Percentiles rank a stretch among this genome's conserved stretches.
These are phyloP conservation scores for Penicillium oxalicum DNA, from an alignment of 2,329 filamentous ascomycete genomes.

Conservation along the genomic window DNA sequence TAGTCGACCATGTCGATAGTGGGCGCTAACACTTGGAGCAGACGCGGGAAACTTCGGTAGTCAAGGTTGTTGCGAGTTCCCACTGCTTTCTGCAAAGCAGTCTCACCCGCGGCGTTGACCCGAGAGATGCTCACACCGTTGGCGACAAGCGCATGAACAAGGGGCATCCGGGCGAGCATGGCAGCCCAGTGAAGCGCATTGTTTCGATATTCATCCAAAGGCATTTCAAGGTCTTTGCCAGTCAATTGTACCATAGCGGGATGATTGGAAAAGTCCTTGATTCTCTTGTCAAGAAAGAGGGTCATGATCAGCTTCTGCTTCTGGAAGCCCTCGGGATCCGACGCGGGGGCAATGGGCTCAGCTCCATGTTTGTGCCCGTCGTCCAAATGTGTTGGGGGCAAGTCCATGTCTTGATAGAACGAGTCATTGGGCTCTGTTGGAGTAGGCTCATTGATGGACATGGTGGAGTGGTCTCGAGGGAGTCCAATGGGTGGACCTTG, in stretches of 20 bases:
- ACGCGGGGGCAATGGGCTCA: conserved; percentile 46
- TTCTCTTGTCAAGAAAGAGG: conserved; percentile 69
- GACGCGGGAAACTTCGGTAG: conserved; percentile 79
- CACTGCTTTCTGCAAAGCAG: conserved; percentile 85
- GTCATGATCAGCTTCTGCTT: conserved; percentile 78
- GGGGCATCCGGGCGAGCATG: conserved; percentile 76
- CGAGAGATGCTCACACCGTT: conserved; percentile 82
- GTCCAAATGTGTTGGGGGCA: conserved; percentile 21
- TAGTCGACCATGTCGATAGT: conserved; percentile 88
- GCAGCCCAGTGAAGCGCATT: conserved; percentile 96
- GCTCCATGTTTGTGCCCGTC: conserved; percentile 33
- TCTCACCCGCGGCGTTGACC: conserved; percentile 84
- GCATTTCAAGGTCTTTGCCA: conserved; percentile 79
- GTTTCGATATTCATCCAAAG: conserved; percentile 77
- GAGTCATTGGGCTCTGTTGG: conserved; percentile 44
- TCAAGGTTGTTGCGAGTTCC: conserved; percentile 93
- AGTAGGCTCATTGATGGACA: conserved; percentile 38
- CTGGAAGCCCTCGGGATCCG: conserved; percentile 61
- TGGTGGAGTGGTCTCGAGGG: conserved; percentile 26
- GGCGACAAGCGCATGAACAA: conserved; percentile 73
- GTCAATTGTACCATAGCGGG: conserved; percentile 71
- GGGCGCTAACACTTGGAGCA: conserved; percentile 79
- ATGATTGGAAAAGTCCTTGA: conserved; percentile 66
- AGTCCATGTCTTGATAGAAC: conserved; percentile 41
- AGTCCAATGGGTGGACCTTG: conserved; percentile 34